Percentiles rank a stretch among this genome's conserved stretches.
Conservation (phyloP, 257 asterid species). For the Ajuga chamaepitys region DNA sequence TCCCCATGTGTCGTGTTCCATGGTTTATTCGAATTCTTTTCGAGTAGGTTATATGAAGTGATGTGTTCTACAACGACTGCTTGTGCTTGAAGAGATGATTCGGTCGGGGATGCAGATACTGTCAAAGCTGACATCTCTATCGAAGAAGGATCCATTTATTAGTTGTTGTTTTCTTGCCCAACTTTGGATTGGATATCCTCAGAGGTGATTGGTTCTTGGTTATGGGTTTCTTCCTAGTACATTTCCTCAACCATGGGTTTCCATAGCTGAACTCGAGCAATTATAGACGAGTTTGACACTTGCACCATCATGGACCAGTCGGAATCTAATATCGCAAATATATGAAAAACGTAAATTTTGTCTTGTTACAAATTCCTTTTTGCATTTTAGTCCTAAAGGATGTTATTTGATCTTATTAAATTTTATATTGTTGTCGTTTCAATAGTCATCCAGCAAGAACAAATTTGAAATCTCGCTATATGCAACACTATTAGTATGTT, state of each 20-base stretch:
- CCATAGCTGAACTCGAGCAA: constrained; percentile 80
- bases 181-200: constrained; percentile 12
- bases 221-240: constrained; percentile 67
- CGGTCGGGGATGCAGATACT: background rate
- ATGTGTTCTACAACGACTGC: constrained; percentile 23
- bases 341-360: too few species aligned
- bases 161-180: constrained; percentile 15
- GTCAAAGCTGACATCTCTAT: constrained; percentile 18
- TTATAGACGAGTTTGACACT: constrained; percentile 86
- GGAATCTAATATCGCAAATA: too few species aligned
- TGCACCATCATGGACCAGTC: constrained; percentile 11
- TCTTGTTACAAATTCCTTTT: too few species aligned
- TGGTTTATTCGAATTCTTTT: constrained; percentile 28
- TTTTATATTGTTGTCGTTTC: too few species aligned
- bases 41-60: constrained; percentile 26
- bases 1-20: constrained; percentile 13
- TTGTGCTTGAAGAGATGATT: background rate
- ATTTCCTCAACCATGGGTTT: constrained; percentile 87
- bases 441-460: too few species aligned
- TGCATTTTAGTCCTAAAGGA: too few species aligned
- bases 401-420: too few species aligned
- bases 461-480: too few species aligned
- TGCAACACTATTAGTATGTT: too few species aligned
- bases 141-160: too few species aligned
- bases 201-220: constrained; percentile 25